These are phyloP conservation scores for Gossypium arboreum DNA, from an alignment of 345 rosid species.

Conservation along the genomic window DNA sequence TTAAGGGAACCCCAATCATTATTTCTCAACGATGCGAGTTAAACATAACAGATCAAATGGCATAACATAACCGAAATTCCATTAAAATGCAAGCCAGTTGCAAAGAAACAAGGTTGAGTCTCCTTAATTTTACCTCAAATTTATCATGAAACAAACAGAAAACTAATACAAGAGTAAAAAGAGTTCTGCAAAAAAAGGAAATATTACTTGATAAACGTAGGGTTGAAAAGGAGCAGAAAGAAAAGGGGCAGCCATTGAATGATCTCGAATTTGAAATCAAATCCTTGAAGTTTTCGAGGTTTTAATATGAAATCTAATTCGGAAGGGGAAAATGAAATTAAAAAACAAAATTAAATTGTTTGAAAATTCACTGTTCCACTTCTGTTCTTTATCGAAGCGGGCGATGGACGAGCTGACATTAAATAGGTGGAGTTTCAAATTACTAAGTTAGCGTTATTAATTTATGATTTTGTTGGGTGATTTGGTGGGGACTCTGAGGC, in stretches of 20 bases:
- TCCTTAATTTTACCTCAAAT: constrained; percentile 1
- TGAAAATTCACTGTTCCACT: background rate
- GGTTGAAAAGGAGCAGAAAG: constrained; percentile 97
- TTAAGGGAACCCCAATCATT: constrained; percentile 3
- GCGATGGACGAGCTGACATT: background rate
- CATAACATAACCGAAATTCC: constrained; percentile 17
- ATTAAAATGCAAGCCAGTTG: background rate
- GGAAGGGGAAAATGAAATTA: background rate
- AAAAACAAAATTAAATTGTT: background rate
- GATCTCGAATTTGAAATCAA: constrained; percentile 7
- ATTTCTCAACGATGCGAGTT: constrained; percentile 10
- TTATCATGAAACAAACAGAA: constrained; percentile 13
- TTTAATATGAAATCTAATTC: background rate
- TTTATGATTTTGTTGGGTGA: background rate
- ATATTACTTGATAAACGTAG: constrained; percentile 83
- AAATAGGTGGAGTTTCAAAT: background rate
- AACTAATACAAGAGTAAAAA: background rate
- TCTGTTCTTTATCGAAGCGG: background rate
- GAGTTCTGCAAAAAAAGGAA: background rate
- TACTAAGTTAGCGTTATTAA: constrained; percentile 3
- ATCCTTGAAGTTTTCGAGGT: background rate
- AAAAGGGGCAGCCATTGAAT: constrained; percentile 88
- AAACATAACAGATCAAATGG: constrained; percentile 26
- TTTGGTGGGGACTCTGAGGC: background rate
- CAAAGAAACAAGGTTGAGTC: background rate